Conservation (phyloP, 1,139 yeast species). For the Maudiozyma humilis region DNA sequence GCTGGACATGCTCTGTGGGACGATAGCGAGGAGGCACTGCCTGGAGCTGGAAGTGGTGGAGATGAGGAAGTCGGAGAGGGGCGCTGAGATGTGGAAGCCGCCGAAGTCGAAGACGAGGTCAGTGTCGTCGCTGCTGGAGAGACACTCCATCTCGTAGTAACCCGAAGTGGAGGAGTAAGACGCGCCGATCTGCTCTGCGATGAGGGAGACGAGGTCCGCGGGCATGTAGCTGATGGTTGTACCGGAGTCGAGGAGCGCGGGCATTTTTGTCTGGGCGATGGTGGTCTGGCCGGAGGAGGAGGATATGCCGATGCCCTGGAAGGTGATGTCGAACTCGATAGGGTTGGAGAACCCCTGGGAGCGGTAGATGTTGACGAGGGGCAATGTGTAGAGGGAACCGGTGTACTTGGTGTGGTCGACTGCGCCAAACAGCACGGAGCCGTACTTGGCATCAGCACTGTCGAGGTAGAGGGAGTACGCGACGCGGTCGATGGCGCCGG, state of each 20-base stretch:
- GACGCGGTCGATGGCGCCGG: slow-evolving; percentile 46
- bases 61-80: slow-evolving; percentile 37
- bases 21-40: slow-evolving; percentile 33
- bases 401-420: slow-evolving; percentile 40
- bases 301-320: slow-evolving; percentile 34
- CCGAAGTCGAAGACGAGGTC: slow-evolving; percentile 44
- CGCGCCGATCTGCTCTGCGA: slow-evolving; percentile 35
- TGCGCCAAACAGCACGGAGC: slow-evolving; percentile 50
- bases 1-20: slow-evolving; percentile 26
- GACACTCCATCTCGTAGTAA: slow-evolving; percentile 34
- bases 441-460: slow-evolving; percentile 33
- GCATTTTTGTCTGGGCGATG: slow-evolving; percentile 24
- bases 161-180: slow-evolving; percentile 31
- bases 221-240: slow-evolving; percentile 42
- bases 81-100: slow-evolving; percentile 42
- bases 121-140: slow-evolving; percentile 16
- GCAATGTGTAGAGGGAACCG: slow-evolving; percentile 36
- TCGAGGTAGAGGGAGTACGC: slow-evolving; percentile 50
- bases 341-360: slow-evolving; percentile 32
- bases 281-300: slow-evolving; percentile 20
- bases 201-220: slow-evolving; percentile 19
- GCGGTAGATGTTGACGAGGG: slow-evolving; percentile 35
- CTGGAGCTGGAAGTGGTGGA: slow-evolving; percentile 9
- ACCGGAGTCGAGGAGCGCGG: slow-evolving; percentile 45
- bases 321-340: slow-evolving; percentile 40